Conservation (phyloP, 2,329 filamentous ascomycete genomes). For the Calonectria henricotiae region DNA sequence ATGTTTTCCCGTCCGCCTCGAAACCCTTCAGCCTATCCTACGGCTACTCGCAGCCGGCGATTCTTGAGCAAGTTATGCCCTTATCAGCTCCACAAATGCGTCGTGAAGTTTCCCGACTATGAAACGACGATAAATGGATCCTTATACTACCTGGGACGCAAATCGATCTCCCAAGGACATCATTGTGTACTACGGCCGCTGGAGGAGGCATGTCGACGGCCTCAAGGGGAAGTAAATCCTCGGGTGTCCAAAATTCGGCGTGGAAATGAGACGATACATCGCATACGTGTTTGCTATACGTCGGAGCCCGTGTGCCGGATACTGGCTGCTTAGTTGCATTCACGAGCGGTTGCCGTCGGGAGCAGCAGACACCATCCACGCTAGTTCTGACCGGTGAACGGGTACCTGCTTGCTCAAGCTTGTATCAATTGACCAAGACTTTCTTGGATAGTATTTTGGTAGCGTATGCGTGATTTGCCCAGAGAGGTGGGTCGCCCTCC, state of each 20-base stretch:
- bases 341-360: slow-evolving; percentile 12
- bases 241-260: background rate
- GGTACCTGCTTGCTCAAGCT: background rate
- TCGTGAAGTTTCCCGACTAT: too few relatives aligned
- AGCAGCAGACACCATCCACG: background rate
- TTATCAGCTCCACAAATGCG: background rate
- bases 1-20: background rate
- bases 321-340: background rate
- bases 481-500: too few relatives aligned
- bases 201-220: slow-evolving; percentile 21
- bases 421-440: background rate
- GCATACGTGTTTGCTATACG: background rate
- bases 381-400: slow-evolving; percentile 8
- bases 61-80: background rate
- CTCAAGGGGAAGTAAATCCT: slow-evolving; percentile 12
- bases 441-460: background rate
- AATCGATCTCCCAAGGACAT: background rate
- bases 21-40: background rate
- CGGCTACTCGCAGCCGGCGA: slow-evolving; percentile 21
- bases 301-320: slow-evolving; percentile 2
- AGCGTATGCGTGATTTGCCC: background rate
- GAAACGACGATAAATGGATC: background rate
- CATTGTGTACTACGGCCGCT: background rate
- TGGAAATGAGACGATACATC: background rate
- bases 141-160: background rate